A percentile compares a stretch with the other conserved stretches of the same genome.
Evolutionary conservation across 2,329 filamentous ascomycete species (phyloP).

Genomic region (Microcyclospora pomicola): DNA sequence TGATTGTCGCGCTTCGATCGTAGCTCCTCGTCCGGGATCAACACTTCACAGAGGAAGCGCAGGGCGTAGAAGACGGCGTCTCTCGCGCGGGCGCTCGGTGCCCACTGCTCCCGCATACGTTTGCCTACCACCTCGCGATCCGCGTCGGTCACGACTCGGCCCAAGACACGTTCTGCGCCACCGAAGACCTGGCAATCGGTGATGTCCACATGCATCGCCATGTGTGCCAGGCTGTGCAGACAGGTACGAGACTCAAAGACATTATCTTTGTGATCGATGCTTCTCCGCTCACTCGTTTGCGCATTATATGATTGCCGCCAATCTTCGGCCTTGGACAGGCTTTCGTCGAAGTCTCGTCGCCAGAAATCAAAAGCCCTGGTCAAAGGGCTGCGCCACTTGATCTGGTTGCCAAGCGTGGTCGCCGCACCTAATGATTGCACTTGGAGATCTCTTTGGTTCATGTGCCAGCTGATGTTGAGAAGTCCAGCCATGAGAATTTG

Average conservation of each 20-base stretch:
- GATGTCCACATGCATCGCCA: constrained; percentile 95
- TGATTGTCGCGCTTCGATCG: constrained; percentile 4
- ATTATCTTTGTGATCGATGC: constrained; percentile 43
- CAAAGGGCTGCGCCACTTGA: constrained; percentile 79
- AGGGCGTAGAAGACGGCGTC: constrained; percentile 89
- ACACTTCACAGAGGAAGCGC: constrained; percentile 73
- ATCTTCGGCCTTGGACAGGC: constrained; percentile 44
- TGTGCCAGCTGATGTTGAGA: constrained; percentile 89
- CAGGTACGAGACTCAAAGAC: constrained; percentile 82
- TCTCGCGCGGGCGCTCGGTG: constrained; percentile 70
- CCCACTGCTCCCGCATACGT: constrained; percentile 81
- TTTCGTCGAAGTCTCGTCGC: constrained; percentile 82
- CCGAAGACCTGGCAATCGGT: constrained; percentile 97
- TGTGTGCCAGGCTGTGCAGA: constrained; percentile 84
- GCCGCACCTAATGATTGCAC: constrained; percentile 74
- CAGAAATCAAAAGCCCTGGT: constrained; percentile 85
- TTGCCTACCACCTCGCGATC: constrained; percentile 69
- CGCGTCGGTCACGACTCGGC: constrained; percentile 66
- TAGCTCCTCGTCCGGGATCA: constrained; percentile 47
- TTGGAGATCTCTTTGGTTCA: constrained; percentile 91
- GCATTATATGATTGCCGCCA: constrained; percentile 23
- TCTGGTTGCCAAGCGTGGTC: constrained; percentile 67
- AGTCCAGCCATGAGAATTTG: constrained; percentile 90
- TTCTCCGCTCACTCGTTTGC: constrained; percentile 14
- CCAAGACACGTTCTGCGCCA: constrained; percentile 69